Evolutionary conservation across 306 rosid genomes (phyloP).

Genomic region (Quercus suber): DNA sequence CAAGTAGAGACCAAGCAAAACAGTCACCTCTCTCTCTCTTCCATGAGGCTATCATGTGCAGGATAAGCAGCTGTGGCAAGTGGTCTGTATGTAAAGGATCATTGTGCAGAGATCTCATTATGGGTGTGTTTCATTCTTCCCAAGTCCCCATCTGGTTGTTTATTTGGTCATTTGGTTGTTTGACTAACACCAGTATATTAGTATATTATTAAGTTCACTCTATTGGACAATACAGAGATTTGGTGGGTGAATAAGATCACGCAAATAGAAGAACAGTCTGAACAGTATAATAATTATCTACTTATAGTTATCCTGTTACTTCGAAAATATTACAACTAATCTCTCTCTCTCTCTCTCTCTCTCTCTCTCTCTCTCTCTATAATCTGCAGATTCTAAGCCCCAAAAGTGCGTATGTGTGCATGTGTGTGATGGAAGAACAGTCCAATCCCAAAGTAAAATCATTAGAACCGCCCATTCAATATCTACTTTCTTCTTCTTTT

Average conservation of each 20-base stretch:
- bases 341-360: too few relatives aligned
- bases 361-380: too few relatives aligned
- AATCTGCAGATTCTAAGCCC: background rate
- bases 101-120: background rate
- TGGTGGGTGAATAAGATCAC: background rate
- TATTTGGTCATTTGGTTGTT: background rate
- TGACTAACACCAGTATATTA: background rate
- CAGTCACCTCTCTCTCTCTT: background rate
- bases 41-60: constrained; percentile 25
- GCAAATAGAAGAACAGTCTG: background rate
- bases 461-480: background rate
- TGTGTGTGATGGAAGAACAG: background rate
- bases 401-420: background rate
- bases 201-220: background rate
- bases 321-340: too few relatives aligned
- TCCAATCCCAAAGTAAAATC: background rate
- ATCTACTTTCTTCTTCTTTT: too few relatives aligned
- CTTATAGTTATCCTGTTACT: background rate
- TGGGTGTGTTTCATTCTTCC: background rate
- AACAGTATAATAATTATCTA: background rate
- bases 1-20: background rate
- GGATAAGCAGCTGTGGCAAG: constrained; percentile 14
- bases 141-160: background rate
- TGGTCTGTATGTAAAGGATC: background rate
- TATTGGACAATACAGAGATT: background rate